These are phyloP conservation scores for Coemansia sp. DNA, from an alignment of 192 early-diverging fungal genomes.

Conservation along the genomic window DNA sequence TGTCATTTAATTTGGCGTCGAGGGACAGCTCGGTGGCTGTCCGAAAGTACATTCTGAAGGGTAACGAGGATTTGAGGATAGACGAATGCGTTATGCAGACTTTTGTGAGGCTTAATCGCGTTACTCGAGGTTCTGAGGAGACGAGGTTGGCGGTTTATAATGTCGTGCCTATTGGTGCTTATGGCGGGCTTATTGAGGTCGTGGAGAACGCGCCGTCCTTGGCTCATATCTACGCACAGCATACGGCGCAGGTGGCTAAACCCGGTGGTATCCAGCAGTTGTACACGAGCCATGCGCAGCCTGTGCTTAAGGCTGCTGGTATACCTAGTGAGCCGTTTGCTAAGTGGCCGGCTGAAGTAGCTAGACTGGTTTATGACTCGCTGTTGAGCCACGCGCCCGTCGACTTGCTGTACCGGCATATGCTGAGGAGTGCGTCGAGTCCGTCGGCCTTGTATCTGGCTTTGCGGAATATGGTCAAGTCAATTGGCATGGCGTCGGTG, in stretches of 20 bases:
- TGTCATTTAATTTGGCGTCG: constrained; percentile 56
- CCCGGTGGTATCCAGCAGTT: constrained; percentile 10
- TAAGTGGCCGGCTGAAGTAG: constrained; percentile 23
- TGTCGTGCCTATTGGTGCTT: constrained; percentile 80
- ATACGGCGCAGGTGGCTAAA: background rate
- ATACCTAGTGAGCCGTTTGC: constrained; percentile 11
- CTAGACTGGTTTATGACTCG: constrained; percentile 20
- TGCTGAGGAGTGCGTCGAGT: constrained; percentile 19
- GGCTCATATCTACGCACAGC: constrained; percentile 55
- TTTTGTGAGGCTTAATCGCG: constrained; percentile 39
- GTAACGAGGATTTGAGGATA: constrained; percentile 87
- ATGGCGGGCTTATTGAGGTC: constrained; percentile 93
- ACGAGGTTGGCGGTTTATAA: constrained; percentile 32
- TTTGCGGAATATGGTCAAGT: constrained; percentile 20
- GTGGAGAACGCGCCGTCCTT: constrained; percentile 75
- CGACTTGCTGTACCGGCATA: constrained; percentile 20
- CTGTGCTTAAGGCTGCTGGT: constrained; percentile 1
- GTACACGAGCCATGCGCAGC: constrained; percentile 16
- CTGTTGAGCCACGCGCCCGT: constrained; percentile 4
- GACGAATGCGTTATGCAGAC: constrained; percentile 91
- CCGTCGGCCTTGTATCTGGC: constrained; percentile 19
- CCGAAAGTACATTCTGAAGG: constrained; percentile 86
- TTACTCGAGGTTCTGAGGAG: background rate
- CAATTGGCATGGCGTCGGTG: constrained; percentile 59
- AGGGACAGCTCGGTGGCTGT: constrained; percentile 56